Evolutionary conservation across 768 basidiomycete genomes (phyloP).

Genomic region (Rhodotorula toruloides): DNA sequence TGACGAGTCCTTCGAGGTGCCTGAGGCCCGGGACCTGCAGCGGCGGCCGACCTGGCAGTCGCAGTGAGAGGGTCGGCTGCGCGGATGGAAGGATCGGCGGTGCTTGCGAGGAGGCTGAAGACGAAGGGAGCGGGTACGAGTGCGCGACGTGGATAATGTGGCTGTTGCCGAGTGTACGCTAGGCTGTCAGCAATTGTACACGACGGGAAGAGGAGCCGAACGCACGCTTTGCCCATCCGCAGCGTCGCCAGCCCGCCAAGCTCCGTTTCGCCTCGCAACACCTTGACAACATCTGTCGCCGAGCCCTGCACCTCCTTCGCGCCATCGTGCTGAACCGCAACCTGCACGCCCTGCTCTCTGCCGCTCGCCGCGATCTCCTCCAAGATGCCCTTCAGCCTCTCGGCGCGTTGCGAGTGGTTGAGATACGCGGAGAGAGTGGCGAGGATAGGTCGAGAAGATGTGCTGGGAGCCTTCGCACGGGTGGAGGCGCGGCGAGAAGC

Average conservation of each 20-base stretch:
- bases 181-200: too few species aligned
- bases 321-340: background rate
- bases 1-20: conserved; percentile 17
- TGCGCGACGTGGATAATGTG: conserved; percentile 19
- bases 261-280: conserved; percentile 9
- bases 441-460: conserved; percentile 3
- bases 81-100: background rate
- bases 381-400: background rate
- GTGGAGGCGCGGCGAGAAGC: background rate
- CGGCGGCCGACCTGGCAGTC: conserved; percentile 14
- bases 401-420: conserved; percentile 13
- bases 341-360: background rate
- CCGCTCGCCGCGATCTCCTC: background rate
- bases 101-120: background rate
- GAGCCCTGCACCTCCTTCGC: background rate
- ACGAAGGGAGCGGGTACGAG: conserved; percentile 20
- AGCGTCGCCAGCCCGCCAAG: conserved; percentile 26
- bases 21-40: conserved; percentile 17
- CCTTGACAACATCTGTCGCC: background rate
- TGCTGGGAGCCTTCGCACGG: too few species aligned
- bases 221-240: background rate
- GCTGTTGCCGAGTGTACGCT: background rate
- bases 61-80: conserved; percentile 13
- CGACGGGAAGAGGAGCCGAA: background rate
- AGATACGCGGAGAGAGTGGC: conserved; percentile 15